phyloP scores from a whole-genome alignment of 495 filamentous ascomycete species.

The Tuber melanosporum region DNA sequence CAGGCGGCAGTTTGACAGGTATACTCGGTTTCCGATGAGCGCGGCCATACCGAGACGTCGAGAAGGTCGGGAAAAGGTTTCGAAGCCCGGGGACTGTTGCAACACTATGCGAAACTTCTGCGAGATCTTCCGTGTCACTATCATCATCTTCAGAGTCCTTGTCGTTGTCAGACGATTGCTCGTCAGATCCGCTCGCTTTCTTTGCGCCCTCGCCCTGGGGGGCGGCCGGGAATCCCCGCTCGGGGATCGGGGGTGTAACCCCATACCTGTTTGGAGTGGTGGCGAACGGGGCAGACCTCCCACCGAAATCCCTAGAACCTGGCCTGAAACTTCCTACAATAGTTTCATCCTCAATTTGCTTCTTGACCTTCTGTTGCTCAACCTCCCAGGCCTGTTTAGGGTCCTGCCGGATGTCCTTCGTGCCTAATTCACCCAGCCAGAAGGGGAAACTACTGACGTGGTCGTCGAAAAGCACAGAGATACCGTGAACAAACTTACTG shows the following conservation, averaged over 20 bases:
- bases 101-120: conserved; percentile 28
- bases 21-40: conserved; percentile 34
- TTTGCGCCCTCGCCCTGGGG: conserved; percentile 16
- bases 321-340: conserved; percentile 72
- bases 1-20: conserved; percentile 58
- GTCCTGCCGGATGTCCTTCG: conserved; percentile 81
- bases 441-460: conserved; percentile 93
- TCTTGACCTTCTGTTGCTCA: conserved; percentile 69
- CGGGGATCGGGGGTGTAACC: conserved; percentile 21
- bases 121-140: conserved; percentile 25
- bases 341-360: conserved; percentile 71
- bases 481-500: conserved; percentile 93
- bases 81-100: conserved; percentile 46
- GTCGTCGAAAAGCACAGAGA: conserved; percentile 86
- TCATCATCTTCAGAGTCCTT: conserved; percentile 27
- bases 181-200: conserved; percentile 13
- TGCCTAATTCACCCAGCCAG: conserved; percentile 81
- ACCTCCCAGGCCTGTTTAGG: conserved; percentile 85
- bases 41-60: conserved; percentile 58
- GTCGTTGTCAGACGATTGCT: conserved; percentile 16
- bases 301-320: conserved; percentile 47
- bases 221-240: conserved; percentile 24
- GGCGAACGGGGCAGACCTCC: conserved; percentile 15
- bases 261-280: conserved; percentile 19
- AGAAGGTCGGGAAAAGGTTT: conserved; percentile 65